These are phyloP conservation scores for Trichosporon inkin DNA, from an alignment of 1,284 basidiomycete genomes.

Conservation along the genomic window DNA sequence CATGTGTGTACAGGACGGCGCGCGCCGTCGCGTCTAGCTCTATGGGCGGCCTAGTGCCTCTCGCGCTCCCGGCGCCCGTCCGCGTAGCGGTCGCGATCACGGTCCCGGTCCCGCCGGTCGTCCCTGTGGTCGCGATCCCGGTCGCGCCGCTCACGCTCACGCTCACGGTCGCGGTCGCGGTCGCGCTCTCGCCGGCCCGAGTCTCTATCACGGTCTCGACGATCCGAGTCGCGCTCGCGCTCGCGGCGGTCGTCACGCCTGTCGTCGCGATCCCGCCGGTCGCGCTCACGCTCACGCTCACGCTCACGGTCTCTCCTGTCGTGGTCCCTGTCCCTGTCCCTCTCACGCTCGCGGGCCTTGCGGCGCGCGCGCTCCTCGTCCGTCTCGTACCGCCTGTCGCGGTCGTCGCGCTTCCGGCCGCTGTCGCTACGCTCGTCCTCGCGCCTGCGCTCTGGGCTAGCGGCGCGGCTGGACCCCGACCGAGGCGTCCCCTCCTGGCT, in stretches of 20 bases:
- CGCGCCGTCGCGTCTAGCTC: background rate
- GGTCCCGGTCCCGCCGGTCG: background rate
- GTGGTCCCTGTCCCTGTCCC: constrained; percentile 11
- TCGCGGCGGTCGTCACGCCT: background rate
- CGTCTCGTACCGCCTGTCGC: constrained; percentile 27
- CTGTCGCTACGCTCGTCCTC: constrained; percentile 24
- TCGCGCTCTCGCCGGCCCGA: background rate
- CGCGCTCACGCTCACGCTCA: constrained; percentile 22
- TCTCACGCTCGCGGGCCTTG: constrained; percentile 34
- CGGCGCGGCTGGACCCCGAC: constrained; percentile 17
- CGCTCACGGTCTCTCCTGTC: constrained; percentile 24
- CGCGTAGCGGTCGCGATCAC: background rate
- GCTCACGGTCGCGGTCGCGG: constrained; percentile 11
- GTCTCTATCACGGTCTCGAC: constrained; percentile 7
- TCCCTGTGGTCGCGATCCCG: background rate
- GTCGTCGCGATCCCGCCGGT: constrained; percentile 22
- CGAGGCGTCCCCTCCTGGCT: constrained; percentile 21
- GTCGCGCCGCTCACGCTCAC: background rate
- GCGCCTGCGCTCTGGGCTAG: constrained; percentile 24
- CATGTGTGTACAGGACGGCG: no score
- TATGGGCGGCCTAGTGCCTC: background rate
- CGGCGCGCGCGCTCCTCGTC: constrained; percentile 36
- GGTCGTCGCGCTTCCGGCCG: constrained; percentile 19
- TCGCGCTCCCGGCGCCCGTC: background rate
- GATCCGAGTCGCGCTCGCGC: background rate